Conservation (phyloP, 1,139 yeast genomes). For the Lodderomyces parapsilosis region DNA sequence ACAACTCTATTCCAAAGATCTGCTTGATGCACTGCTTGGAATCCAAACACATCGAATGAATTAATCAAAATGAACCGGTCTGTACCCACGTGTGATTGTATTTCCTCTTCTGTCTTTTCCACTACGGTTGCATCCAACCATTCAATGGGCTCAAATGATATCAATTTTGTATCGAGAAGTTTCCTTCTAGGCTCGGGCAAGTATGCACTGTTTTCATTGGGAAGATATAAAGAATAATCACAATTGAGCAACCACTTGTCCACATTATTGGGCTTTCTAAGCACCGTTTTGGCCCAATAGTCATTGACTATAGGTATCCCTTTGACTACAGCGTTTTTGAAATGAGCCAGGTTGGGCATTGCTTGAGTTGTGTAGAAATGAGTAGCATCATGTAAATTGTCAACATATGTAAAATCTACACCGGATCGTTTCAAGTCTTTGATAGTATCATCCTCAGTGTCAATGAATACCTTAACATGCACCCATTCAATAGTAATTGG, state of each 20-base stretch:
- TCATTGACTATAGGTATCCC: constrained; percentile 27
- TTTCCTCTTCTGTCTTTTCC: constrained; percentile 11
- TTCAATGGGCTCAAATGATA: constrained; percentile 8
- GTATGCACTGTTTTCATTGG: constrained; percentile 15
- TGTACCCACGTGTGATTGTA: constrained; percentile 15
- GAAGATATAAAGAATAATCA: constrained; percentile 18
- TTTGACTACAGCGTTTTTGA: constrained; percentile 25
- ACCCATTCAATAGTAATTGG: constrained; percentile 24
- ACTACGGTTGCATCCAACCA: constrained; percentile 12
- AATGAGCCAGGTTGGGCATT: constrained; percentile 11
- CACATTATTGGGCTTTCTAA: constrained; percentile 14
- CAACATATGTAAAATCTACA: constrained; percentile 25
- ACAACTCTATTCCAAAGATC: constrained; percentile 13
- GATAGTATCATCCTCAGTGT: constrained; percentile 1
- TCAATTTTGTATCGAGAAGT: constrained; percentile 16
- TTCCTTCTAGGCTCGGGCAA: constrained; percentile 18
- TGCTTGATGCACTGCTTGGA: constrained; percentile 8
- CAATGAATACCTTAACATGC: constrained; percentile 18
- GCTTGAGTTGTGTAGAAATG: constrained; percentile 18
- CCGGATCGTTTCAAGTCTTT: neutral
- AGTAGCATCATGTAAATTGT: constrained; percentile 22
- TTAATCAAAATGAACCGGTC: constrained; percentile 10
- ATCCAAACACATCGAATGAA: constrained; percentile 3
- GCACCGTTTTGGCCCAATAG: constrained; percentile 23
- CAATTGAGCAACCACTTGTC: constrained; percentile 23